A percentile compares a stretch with the other conserved stretches of the same genome.
Evolutionary conservation across 176 grass and related monocot genomes (phyloP).

Genomic region (Carex littledalei): DNA sequence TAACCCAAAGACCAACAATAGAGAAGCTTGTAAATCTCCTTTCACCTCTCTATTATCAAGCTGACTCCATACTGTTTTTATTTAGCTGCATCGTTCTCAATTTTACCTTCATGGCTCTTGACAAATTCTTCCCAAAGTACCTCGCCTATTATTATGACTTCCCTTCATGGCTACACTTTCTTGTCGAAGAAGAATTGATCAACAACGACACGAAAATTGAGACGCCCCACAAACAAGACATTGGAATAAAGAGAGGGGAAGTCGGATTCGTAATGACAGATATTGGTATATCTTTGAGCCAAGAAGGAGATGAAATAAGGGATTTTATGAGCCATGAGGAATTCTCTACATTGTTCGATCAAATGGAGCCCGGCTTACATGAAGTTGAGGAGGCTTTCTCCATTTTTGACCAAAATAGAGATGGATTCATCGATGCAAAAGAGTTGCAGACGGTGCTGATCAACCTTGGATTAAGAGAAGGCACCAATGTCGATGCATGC

Average conservation of each 20-base stretch:
- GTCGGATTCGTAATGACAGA: neutral
- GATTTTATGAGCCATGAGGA: conserved; percentile 28
- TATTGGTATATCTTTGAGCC: neutral
- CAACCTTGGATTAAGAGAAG: conserved; percentile 48
- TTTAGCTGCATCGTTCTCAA: neutral
- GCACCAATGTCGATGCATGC: conserved; percentile 33
- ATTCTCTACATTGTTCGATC: conserved; percentile 43
- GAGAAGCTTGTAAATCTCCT: neutral
- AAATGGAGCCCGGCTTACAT: conserved; percentile 65
- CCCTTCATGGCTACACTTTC: neutral
- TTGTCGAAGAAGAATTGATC: neutral
- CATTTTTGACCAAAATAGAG: conserved; percentile 53
- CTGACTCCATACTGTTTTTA: neutral
- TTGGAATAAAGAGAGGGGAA: neutral
- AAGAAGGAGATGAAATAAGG: conserved; percentile 2
- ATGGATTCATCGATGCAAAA: conserved; percentile 59
- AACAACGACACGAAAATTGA: neutral
- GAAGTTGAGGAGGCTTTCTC: conserved; percentile 63
- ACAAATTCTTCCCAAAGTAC: conserved; percentile 19
- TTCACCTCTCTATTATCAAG: neutral
- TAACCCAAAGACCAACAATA: neutral
- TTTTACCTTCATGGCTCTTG: neutral
- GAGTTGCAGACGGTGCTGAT: conserved; percentile 50
- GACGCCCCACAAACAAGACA: neutral
- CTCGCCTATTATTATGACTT: neutral